A percentile compares a stretch with the other conserved stretches of the same genome.
phyloP scores from a whole-genome alignment of 192 early-diverging fungal genomes.

The Rhizophagus sp. region DNA sequence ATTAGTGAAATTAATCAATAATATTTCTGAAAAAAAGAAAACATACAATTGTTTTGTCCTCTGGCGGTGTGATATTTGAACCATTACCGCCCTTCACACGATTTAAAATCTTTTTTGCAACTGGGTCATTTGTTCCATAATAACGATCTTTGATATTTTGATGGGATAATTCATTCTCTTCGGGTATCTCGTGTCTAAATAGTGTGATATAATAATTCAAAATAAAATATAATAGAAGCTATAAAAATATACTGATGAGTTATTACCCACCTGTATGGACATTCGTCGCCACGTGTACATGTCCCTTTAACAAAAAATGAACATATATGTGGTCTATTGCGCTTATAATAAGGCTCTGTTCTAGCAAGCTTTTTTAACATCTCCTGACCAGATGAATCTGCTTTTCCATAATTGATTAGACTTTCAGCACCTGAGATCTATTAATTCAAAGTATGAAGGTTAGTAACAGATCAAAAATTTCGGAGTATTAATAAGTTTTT shows the following conservation, averaged over 20 bases:
- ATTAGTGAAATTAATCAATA: neutral
- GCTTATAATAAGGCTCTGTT: slow-evolving; percentile 88
- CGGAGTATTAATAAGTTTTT: neutral
- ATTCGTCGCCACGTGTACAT: slow-evolving; percentile 93
- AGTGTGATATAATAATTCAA: neutral
- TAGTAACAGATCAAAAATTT: neutral
- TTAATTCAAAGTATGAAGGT: neutral
- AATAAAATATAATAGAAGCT: neutral
- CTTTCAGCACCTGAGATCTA: slow-evolving; percentile 41
- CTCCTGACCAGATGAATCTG: slow-evolving; percentile 73
- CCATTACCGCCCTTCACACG: slow-evolving; percentile 53
- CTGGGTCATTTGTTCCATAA: slow-evolving; percentile 92
- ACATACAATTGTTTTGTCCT: slow-evolving; percentile 73
- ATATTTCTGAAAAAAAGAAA: neutral
- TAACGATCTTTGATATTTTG: slow-evolving; percentile 97
- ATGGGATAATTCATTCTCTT: slow-evolving; percentile 78
- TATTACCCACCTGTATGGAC: slow-evolving; percentile 72
- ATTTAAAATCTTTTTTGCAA: slow-evolving; percentile 80
- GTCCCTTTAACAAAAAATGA: slow-evolving; percentile 95
- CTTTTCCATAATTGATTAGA: slow-evolving; percentile 68
- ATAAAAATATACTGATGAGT: neutral
- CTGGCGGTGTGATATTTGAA: slow-evolving; percentile 61
- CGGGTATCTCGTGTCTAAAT: slow-evolving; percentile 84
- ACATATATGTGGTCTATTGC: slow-evolving; percentile 89
- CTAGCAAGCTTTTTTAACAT: slow-evolving; percentile 77